Evolutionary conservation across 441 rosid genomes (phyloP).

Genomic region (Lepidium campestre): DNA sequence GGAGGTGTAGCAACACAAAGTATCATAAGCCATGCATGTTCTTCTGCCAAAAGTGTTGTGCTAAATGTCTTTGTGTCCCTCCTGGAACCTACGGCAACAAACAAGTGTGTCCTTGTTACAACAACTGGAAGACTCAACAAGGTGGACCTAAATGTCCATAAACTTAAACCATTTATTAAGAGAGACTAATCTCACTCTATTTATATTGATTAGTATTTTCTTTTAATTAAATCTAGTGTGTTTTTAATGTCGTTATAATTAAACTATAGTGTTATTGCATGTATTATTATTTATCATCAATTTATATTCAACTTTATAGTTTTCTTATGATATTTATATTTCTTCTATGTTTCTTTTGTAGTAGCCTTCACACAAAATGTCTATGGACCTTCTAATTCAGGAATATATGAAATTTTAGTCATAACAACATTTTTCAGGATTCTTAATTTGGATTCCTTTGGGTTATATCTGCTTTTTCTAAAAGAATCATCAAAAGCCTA

Average conservation of each 20-base stretch:
- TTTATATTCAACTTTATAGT: not conserved
- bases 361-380: not conserved
- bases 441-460: too few species aligned
- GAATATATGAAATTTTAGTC: not conserved
- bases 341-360: not conserved
- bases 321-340: not conserved
- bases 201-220: not conserved
- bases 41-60: conserved; percentile 50
- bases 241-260: not conserved
- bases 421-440: too few species aligned
- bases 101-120: conserved; percentile 47
- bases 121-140: conserved; percentile 54
- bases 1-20: conserved; percentile 46
- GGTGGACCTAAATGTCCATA: conserved; percentile 60
- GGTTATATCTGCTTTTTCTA: too few species aligned
- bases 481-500: too few species aligned
- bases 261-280: not conserved
- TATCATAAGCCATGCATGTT: conserved; percentile 58
- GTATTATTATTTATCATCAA: not conserved
- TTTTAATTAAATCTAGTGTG: not conserved
- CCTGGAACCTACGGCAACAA: conserved; percentile 49
- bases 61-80: conserved; percentile 49
- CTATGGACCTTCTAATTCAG: not conserved
- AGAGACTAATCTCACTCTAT: not conserved
- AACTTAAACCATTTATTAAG: not conserved